Evolutionary conservation across 306 rosid species (phyloP).

Genomic region (Casuarina cunninghamiana): DNA sequence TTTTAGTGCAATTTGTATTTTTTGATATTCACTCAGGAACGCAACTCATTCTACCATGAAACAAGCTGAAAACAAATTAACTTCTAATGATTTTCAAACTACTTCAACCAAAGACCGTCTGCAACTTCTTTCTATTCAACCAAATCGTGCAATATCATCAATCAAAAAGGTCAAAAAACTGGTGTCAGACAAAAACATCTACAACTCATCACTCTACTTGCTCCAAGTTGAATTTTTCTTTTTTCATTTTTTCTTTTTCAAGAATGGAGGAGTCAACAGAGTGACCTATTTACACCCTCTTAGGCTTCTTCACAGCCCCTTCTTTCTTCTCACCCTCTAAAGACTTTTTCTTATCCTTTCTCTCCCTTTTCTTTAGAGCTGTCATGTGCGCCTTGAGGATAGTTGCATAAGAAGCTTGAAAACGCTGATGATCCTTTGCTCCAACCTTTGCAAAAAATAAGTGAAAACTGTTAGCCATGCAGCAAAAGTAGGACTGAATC

Average conservation of each 20-base stretch:
- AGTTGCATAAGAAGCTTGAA: conserved; percentile 97
- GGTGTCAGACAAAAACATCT: background rate
- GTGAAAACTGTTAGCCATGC: background rate
- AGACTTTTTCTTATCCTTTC: conserved; percentile 90
- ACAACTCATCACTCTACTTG: background rate
- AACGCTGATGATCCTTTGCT: conserved; percentile 87
- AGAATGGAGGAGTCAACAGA: background rate
- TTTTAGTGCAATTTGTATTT: background rate
- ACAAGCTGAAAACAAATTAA: background rate
- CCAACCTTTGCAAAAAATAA: conserved; percentile 71
- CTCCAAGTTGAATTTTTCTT: background rate
- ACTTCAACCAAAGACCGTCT: background rate
- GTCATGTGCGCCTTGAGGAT: conserved; percentile 97
- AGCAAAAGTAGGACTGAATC: background rate
- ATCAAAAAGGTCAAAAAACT: background rate
- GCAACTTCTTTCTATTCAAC: background rate
- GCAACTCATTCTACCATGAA: background rate
- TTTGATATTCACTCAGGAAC: background rate
- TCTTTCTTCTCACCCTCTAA: conserved; percentile 63
- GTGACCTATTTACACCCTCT: conserved; percentile 26
- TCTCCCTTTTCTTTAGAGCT: conserved; percentile 90
- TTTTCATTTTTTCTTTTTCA: background rate
- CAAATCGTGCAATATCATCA: background rate
- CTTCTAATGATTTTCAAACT: background rate
- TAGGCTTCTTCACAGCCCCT: conserved; percentile 50